Evolutionary conservation across 2,329 filamentous ascomycete genomes (phyloP).

Genomic region (Cercospora citrullina): DNA sequence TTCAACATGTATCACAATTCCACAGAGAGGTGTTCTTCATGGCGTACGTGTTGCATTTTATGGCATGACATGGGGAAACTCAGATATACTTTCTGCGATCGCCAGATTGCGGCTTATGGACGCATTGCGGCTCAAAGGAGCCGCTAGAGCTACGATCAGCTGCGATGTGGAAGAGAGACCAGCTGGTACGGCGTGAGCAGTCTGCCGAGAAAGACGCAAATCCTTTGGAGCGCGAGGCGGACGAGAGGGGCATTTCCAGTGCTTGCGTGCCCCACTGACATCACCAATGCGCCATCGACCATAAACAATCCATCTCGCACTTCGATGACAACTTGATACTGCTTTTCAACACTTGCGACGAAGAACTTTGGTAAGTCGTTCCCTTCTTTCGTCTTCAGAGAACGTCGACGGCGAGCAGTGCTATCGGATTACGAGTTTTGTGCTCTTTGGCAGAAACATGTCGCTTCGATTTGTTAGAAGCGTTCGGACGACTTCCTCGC

Average conservation of each 20-base stretch:
- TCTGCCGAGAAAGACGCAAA: constrained; percentile 8
- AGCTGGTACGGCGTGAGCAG: not conserved
- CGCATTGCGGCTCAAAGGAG: not conserved
- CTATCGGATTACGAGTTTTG: not conserved
- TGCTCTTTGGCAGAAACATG: not conserved
- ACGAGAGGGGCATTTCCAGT: constrained; percentile 7
- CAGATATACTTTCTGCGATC: constrained; percentile 3
- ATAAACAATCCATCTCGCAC: constrained; percentile 3
- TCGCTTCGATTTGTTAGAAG: not conserved
- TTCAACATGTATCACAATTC: not conserved
- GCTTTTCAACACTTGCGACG: not conserved
- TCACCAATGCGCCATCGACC: constrained; percentile 12
- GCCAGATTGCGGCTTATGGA: not conserved
- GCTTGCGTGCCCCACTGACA: constrained; percentile 10
- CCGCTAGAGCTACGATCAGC: constrained; percentile 1
- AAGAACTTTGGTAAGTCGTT: constrained; percentile 6
- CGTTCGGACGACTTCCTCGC: not conserved
- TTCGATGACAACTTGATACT: constrained; percentile 22
- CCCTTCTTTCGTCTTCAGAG: not conserved
- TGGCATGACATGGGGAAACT: not conserved
- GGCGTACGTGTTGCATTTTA: not conserved
- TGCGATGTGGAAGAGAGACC: not conserved
- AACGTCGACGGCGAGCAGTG: not conserved
- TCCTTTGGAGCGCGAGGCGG: not conserved
- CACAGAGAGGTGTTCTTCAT: not conserved